A percentile compares a stretch with the other conserved stretches of the same genome.
Conservation (phyloP, 2,329 filamentous ascomycete species). For the Fusarium napiforme region DNA sequence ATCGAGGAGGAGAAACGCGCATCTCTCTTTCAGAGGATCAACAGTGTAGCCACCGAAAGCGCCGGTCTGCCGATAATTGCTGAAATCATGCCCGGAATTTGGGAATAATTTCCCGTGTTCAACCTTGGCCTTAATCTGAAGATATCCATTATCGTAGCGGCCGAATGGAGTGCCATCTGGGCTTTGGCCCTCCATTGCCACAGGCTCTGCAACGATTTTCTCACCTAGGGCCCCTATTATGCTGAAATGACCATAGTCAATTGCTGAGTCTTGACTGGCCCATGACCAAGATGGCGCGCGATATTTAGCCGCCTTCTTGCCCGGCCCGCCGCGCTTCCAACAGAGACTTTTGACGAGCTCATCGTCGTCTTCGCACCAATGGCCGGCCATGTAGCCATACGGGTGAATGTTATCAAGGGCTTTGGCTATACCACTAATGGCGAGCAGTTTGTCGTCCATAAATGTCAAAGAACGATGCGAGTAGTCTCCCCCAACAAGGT, state of each 20-base stretch:
- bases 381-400: neutral
- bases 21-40: neutral
- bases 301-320: neutral
- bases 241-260: neutral
- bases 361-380: conserved; percentile 1
- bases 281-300: conserved; percentile 10
- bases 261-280: conserved; percentile 1
- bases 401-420: neutral
- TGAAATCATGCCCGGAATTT: conserved; percentile 4
- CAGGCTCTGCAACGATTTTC: neutral
- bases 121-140: conserved; percentile 3
- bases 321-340: neutral
- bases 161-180: neutral
- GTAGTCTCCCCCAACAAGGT: conserved; percentile 1
- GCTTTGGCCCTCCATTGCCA: neutral
- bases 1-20: neutral
- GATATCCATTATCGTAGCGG: neutral
- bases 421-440: neutral
- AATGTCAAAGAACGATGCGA: neutral
- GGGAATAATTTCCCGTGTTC: neutral
- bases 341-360: neutral
- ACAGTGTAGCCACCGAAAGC: neutral
- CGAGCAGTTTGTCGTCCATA: conserved; percentile 1
- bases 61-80: neutral
- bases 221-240: neutral